A percentile compares a stretch with the other conserved stretches of the same genome.
Evolutionary conservation across 1,139 yeast species (phyloP).

Genomic region (Maudiozyma humilis): DNA sequence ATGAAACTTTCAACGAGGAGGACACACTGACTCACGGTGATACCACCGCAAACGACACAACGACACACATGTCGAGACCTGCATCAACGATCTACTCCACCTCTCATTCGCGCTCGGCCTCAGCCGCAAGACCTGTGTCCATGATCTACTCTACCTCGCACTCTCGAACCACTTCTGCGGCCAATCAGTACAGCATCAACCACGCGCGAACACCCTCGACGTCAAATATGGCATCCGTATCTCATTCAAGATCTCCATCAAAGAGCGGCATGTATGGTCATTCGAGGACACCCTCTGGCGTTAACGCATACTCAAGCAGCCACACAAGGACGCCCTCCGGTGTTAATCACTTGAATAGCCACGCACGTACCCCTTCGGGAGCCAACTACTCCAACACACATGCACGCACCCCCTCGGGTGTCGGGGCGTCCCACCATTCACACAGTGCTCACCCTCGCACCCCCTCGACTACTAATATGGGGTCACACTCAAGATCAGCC

Average conservation of each 20-base stretch:
- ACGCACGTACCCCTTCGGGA: slow-evolving; percentile 8
- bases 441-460: slow-evolving; percentile 9
- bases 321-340: slow-evolving; percentile 5
- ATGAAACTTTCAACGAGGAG: slow-evolving; percentile 5
- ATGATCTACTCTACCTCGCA: background rate
- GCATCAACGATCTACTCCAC: slow-evolving; percentile 1
- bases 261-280: slow-evolving; percentile 2
- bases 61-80: slow-evolving; percentile 3
- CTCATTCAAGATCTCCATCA: slow-evolving; percentile 3
- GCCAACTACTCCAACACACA: background rate
- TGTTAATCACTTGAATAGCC: background rate
- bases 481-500: slow-evolving; percentile 3
- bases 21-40: background rate
- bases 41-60: background rate
- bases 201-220: slow-evolving; percentile 3
- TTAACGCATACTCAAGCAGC: background rate
- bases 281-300: slow-evolving; percentile 7
- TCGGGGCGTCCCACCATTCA: background rate
- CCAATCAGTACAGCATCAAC: background rate
- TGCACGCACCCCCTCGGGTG: slow-evolving; percentile 3
- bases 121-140: background rate
- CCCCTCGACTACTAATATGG: slow-evolving; percentile 1
- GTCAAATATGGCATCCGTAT: background rate
- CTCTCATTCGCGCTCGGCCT: slow-evolving; percentile 4
- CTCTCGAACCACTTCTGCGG: slow-evolving; percentile 1